Evolutionary conservation across 768 basidiomycete species (phyloP).

Genomic region (Boletus patriciae): DNA sequence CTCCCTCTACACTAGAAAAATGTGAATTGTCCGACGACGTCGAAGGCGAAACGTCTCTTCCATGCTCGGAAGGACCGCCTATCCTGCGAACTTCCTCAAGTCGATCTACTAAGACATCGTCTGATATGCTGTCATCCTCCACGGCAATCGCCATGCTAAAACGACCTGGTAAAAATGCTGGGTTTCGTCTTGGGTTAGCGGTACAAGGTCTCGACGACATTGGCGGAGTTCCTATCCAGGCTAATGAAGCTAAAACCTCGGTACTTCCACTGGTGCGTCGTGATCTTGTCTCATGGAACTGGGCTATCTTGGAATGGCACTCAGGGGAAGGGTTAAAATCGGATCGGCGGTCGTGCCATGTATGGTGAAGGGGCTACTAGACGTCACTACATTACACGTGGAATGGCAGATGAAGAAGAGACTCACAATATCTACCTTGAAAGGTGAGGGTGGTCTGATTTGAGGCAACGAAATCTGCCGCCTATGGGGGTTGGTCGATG

Average conservation of each 20-base stretch:
- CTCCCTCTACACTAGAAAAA: neutral
- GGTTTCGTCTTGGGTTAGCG: neutral
- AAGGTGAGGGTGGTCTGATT: constrained; percentile 26
- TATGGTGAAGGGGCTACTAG: constrained; percentile 30
- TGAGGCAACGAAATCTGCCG: constrained; percentile 19
- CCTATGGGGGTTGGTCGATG: neutral
- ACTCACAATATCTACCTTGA: constrained; percentile 29
- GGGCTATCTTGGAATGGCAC: neutral
- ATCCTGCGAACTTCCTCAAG: constrained; percentile 45
- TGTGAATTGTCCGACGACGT: neutral
- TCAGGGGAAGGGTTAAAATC: constrained; percentile 13
- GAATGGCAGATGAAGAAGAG: neutral
- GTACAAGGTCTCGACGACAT: neutral
- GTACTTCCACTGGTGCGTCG: constrained; percentile 20
- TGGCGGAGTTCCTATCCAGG: constrained; percentile 29
- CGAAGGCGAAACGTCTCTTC: neutral
- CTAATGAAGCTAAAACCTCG: constrained; percentile 34
- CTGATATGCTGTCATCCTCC: constrained; percentile 49
- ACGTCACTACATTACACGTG: constrained; percentile 14
- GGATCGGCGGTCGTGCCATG: constrained; percentile 29
- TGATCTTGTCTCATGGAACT: neutral
- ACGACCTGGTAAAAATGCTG: constrained; percentile 1
- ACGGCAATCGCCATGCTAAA: constrained; percentile 46
- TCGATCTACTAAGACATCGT: constrained; percentile 49
- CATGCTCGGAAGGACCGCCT: neutral